Conservation (phyloP, 2,329 filamentous ascomycete species). For the Aspergillus ochraceus region DNA sequence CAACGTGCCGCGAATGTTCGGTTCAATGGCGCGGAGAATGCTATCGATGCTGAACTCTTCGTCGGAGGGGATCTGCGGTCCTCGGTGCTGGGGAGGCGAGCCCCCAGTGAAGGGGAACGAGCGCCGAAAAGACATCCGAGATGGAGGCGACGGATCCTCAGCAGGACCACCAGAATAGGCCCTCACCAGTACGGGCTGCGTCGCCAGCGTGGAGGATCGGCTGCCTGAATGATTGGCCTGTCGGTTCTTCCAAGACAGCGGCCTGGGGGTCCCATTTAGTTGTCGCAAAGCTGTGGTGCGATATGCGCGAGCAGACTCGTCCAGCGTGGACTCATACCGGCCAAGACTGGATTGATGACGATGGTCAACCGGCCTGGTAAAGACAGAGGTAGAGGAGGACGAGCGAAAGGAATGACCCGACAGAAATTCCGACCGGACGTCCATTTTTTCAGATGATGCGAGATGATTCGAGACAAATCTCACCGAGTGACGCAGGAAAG, state of each 20-base stretch:
- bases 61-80: slow-evolving; percentile 44
- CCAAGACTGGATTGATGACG: slow-evolving; percentile 24
- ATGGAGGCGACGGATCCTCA: slow-evolving; percentile 22
- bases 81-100: slow-evolving; percentile 22
- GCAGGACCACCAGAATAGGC: slow-evolving; percentile 42
- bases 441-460: slow-evolving; percentile 27
- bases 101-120: slow-evolving; percentile 30
- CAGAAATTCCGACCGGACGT: slow-evolving; percentile 31
- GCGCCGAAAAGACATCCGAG: slow-evolving; percentile 35
- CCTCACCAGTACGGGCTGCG: slow-evolving; percentile 46
- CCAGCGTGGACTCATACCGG: slow-evolving; percentile 26
- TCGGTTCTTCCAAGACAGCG: slow-evolving; percentile 26
- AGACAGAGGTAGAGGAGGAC: slow-evolving; percentile 26
- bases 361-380: slow-evolving; percentile 20
- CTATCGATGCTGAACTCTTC: slow-evolving; percentile 58
- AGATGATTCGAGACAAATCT: not conserved
- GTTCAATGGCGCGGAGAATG: slow-evolving; percentile 57
- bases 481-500: slow-evolving; percentile 9
- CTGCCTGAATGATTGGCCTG: slow-evolving; percentile 22
- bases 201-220: slow-evolving; percentile 32
- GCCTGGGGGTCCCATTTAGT: slow-evolving; percentile 28
- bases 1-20: slow-evolving; percentile 58
- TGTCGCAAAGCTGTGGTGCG: slow-evolving; percentile 35
- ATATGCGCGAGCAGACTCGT: slow-evolving; percentile 33
- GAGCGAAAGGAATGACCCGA: slow-evolving; percentile 28